Percentiles rank a stretch among this genome's conserved stretches.
Evolutionary conservation across 2,329 filamentous ascomycete species (phyloP).

Genomic region (Penicillium sp.): DNA sequence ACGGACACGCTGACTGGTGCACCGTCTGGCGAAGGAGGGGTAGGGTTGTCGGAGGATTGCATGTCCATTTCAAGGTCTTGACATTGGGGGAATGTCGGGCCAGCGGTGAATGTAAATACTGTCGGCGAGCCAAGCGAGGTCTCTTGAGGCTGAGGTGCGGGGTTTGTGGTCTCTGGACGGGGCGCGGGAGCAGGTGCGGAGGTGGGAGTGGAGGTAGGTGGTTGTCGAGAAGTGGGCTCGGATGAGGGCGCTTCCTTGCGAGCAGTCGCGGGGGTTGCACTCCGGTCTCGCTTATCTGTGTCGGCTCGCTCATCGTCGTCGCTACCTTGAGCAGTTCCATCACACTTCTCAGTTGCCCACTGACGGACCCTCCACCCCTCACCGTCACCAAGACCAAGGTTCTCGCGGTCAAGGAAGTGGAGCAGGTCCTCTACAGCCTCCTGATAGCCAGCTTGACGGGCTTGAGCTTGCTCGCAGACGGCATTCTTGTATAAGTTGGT

Average conservation of each 20-base stretch:
- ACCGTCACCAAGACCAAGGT: slow-evolving; percentile 73
- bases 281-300: slow-evolving; percentile 37
- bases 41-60: slow-evolving; percentile 39
- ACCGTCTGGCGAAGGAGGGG: slow-evolving; percentile 30
- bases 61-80: slow-evolving; percentile 45
- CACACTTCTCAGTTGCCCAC: slow-evolving; percentile 54
- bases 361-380: slow-evolving; percentile 68
- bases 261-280: slow-evolving; percentile 34
- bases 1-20: slow-evolving; percentile 45
- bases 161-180: slow-evolving; percentile 18
- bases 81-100: slow-evolving; percentile 37
- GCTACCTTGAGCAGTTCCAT: slow-evolving; percentile 39
- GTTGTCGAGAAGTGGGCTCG: slow-evolving; percentile 25
- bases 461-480: slow-evolving; percentile 70
- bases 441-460: slow-evolving; percentile 81
- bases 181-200: slow-evolving; percentile 18
- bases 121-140: slow-evolving; percentile 30
- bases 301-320: slow-evolving; percentile 48
- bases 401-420: slow-evolving; percentile 77
- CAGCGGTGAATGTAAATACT: slow-evolving; percentile 46
- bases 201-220: slow-evolving; percentile 28
- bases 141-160: slow-evolving; percentile 25
- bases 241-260: slow-evolving; percentile 35
- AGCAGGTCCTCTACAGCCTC: slow-evolving; percentile 89
- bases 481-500: slow-evolving; percentile 96